Percentiles rank a stretch among this genome's conserved stretches.
Evolutionary conservation across 2,329 filamentous ascomycete species (phyloP).

Genomic region (Claviceps purpurea): DNA sequence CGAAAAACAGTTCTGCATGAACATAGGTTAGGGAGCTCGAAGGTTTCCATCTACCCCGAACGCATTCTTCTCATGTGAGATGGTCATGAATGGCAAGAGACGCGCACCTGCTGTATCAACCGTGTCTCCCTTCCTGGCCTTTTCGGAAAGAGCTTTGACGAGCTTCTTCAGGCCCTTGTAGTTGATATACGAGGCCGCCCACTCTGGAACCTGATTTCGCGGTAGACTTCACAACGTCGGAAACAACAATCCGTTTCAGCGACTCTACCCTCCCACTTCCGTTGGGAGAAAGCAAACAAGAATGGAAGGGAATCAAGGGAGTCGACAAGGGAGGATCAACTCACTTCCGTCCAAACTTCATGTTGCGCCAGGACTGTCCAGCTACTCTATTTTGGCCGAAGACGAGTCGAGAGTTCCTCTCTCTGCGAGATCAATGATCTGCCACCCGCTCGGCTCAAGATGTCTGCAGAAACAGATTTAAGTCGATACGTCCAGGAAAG

Average conservation of each 20-base stretch:
- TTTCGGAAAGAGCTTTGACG: constrained; percentile 65
- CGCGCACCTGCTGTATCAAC: constrained; percentile 81
- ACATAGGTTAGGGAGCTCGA: constrained; percentile 18
- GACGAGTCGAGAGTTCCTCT: not conserved
- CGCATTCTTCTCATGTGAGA: constrained; percentile 8
- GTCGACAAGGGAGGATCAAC: constrained; percentile 10
- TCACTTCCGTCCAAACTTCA: constrained; percentile 54
- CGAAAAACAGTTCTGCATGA: constrained; percentile 81
- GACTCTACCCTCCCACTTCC: constrained; percentile 3
- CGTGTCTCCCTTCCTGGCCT: constrained; percentile 53
- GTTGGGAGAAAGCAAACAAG: not conserved
- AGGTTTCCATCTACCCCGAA: constrained; percentile 12
- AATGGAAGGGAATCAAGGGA: not conserved
- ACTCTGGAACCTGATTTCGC: constrained; percentile 76
- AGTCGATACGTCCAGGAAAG: not conserved
- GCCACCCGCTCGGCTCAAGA: not conserved
- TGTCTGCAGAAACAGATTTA: not conserved
- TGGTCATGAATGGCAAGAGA: constrained; percentile 13
- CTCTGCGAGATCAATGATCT: not conserved
- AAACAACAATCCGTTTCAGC: constrained; percentile 7
- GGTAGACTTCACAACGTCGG: constrained; percentile 40
- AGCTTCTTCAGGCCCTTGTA: constrained; percentile 92
- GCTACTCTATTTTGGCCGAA: not conserved
- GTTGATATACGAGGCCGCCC: constrained; percentile 73
- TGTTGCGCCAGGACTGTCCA: constrained; percentile 14